These are phyloP conservation scores for Dichotomopilus funicola DNA, from an alignment of 2,329 filamentous ascomycete genomes.

Conservation along the genomic window DNA sequence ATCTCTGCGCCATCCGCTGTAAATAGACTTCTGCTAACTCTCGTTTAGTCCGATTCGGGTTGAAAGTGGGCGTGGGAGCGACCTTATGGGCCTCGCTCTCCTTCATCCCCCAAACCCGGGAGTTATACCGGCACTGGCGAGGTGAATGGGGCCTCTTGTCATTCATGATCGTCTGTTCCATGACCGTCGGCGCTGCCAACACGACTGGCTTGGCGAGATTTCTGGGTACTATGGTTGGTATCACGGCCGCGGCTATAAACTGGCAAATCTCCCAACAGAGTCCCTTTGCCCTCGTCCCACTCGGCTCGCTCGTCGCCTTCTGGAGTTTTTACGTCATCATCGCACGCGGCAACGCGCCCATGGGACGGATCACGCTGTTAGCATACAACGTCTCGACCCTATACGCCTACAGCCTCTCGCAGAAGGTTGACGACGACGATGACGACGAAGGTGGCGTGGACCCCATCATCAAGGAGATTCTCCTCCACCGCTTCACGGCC, in stretches of 20 bases:
- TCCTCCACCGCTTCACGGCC: constrained; percentile 77
- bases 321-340: constrained; percentile 89
- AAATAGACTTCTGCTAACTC: constrained; percentile 18
- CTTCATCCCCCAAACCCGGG: constrained; percentile 71
- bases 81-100: constrained; percentile 83
- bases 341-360: constrained; percentile 73
- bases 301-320: constrained; percentile 75
- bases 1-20: too few species aligned
- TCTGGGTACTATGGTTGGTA: constrained; percentile 77
- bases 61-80: constrained; percentile 90
- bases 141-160: constrained; percentile 95
- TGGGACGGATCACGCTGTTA: constrained; percentile 88
- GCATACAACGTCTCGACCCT: constrained; percentile 94
- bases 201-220: constrained; percentile 85
- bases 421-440: constrained; percentile 71
- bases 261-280: constrained; percentile 76
- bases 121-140: constrained; percentile 78
- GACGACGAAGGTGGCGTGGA: constrained; percentile 82
- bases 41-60: constrained; percentile 59
- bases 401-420: constrained; percentile 85
- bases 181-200: constrained; percentile 95
- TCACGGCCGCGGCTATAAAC: constrained; percentile 63
- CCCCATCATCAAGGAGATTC: constrained; percentile 82
- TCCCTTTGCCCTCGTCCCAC: constrained; percentile 65
- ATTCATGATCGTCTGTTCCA: constrained; percentile 96